Base-by-base conservation (phyloP, 495 filamentous ascomycete species). In the Thozetella sp. region DNA sequence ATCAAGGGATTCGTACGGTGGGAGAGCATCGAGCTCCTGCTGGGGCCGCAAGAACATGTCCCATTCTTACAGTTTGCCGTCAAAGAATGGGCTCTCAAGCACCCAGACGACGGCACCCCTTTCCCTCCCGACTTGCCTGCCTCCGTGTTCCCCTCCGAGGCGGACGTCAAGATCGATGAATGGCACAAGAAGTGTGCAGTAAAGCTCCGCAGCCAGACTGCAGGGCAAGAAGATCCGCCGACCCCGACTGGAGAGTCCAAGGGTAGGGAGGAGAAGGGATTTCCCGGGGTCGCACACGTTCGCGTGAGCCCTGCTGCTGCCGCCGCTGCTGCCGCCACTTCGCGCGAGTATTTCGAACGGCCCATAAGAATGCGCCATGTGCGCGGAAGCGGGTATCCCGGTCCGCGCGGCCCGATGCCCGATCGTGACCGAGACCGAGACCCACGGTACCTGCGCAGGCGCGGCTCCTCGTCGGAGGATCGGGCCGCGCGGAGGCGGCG, bases 11-110 rank as follows among this genome's bases (percentile, higher is more conserved):
- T 97, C 69, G 88, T 94, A 43, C 87, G 89, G 67, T 99, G 94
- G 93, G 91, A 97, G 80, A 90, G 91, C 1, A 93, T 99, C 17
- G 93, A 98, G 74, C 76, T 96, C 25, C 80, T 98, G 26, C 83
- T 98, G 13, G 91, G 89, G 55, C 95, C 96, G 1, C 88, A 92
- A 61, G 91, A 94, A 66, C 94, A 98, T 76, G 89, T 90, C 1
- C 86, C 86, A 1, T 93, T 92, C 63, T 69, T 99, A 9, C 93
- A 93, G 65, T 88, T 85, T 63, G 92, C 96, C 0, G 88, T 96
- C 11, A 81, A 77, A 30, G 78, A 89, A 43, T 97, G 92, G 81
- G 83, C 84, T 53, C 83, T 99, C 45, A 78, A 80, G 52, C 82
- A 94, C 68, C 90, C 92, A 0, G 83, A 86, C 45, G 90, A 87